These are phyloP conservation scores for Ustilago sp. DNA, from an alignment of 1,284 basidiomycete species.

Conservation along the genomic window DNA sequence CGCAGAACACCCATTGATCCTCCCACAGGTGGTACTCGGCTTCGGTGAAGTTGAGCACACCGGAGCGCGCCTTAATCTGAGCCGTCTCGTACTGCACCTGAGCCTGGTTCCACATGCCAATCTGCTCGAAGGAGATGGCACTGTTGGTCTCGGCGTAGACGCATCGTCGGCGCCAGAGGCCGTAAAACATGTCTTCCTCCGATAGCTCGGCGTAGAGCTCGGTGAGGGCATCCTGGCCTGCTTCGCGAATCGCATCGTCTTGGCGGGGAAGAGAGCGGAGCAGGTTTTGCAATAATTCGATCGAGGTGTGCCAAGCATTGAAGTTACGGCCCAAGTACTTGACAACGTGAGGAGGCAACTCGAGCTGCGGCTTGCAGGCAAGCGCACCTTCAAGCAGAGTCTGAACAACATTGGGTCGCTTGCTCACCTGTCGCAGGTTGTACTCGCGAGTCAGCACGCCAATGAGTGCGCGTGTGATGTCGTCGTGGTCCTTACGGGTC, in stretches of 20 bases:
- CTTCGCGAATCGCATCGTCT: slow-evolving; percentile 83
- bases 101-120: slow-evolving; percentile 96
- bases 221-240: slow-evolving; percentile 88
- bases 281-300: slow-evolving; percentile 88
- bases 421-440: slow-evolving; percentile 86
- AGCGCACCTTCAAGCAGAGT: slow-evolving; percentile 87
- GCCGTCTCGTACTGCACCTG: slow-evolving; percentile 90
- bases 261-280: slow-evolving; percentile 76
- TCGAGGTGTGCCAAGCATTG: slow-evolving; percentile 90
- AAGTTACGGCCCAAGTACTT: slow-evolving; percentile 98
- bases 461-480: slow-evolving; percentile 90
- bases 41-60: slow-evolving; percentile 90
- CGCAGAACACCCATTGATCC: slow-evolving; percentile 97
- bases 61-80: slow-evolving; percentile 85
- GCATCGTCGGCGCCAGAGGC: slow-evolving; percentile 90
- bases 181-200: slow-evolving; percentile 98
- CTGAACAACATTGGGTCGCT: slow-evolving; percentile 95
- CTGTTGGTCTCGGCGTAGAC: slow-evolving; percentile 91
- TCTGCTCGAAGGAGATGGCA: slow-evolving; percentile 93
- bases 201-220: slow-evolving; percentile 95
- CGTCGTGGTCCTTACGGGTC: slow-evolving; percentile 85
- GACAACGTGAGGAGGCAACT: slow-evolving; percentile 91
- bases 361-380: slow-evolving; percentile 85
- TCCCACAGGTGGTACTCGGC: slow-evolving; percentile 98
- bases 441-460: slow-evolving; percentile 92